Conservation (phyloP, 192 early-diverging fungal species). For the Backusella sp. region DNA sequence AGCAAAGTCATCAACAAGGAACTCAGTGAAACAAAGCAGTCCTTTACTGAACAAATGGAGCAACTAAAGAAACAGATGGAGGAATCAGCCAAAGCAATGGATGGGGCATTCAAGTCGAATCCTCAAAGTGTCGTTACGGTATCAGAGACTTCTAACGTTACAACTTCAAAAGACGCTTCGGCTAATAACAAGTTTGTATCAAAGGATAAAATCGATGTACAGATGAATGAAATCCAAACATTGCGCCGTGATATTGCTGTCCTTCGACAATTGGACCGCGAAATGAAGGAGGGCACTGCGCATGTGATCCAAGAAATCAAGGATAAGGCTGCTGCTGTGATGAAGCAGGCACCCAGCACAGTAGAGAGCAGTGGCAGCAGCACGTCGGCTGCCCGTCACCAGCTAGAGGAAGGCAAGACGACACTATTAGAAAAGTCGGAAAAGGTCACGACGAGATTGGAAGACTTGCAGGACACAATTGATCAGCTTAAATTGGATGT, state of each 20-base stretch:
- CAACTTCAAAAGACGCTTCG: not conserved
- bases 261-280: conserved; percentile 49
- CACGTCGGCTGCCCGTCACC: not conserved
- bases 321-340: conserved; percentile 11
- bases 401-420: conserved; percentile 54
- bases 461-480: conserved; percentile 65
- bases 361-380: no score
- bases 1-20: conserved; percentile 11
- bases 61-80: conserved; percentile 10
- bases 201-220: conserved; percentile 27
- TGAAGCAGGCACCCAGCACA: conserved; percentile 16
- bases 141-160: not conserved
- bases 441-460: conserved; percentile 46
- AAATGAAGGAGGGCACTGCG: conserved; percentile 11
- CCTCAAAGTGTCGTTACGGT: not conserved
- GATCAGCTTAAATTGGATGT: conserved; percentile 78
- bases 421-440: conserved; percentile 48
- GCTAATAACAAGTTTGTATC: not conserved
- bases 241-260: conserved; percentile 50
- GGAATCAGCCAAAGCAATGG: not conserved
- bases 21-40: not conserved
- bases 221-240: conserved; percentile 49
- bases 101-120: not conserved
- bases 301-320: conserved; percentile 21
- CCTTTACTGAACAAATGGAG: conserved; percentile 11